Percentiles rank a stretch among this genome's conserved stretches.
Evolutionary conservation across 2,329 filamentous ascomycete species (phyloP).

Genomic region (Pseudocercospora vitis): DNA sequence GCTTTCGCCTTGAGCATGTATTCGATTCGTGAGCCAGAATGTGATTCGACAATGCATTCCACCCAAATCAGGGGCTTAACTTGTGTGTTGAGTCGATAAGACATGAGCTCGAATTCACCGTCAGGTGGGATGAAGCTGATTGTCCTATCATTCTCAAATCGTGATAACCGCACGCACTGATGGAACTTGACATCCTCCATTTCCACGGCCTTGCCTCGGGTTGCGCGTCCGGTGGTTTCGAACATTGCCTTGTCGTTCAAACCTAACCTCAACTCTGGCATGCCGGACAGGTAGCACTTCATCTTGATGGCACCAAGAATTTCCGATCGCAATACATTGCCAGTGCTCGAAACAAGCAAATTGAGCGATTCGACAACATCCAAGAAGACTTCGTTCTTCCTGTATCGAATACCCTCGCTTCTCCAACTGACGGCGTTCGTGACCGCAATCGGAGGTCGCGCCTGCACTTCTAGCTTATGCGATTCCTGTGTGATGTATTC

Average conservation of each 20-base stretch:
- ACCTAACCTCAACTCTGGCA: constrained; percentile 92
- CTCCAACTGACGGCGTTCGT: constrained; percentile 98
- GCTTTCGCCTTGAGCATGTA: constrained; percentile 98
- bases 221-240: constrained; percentile 91
- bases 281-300: constrained; percentile 98
- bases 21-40: constrained; percentile 92
- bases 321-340: constrained; percentile 92
- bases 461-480: constrained; percentile 96
- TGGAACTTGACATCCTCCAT: constrained; percentile 99
- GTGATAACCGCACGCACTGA: constrained; percentile 90
- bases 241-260: constrained; percentile 99
- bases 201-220: constrained; percentile 93
- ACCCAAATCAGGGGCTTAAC: constrained; percentile 99
- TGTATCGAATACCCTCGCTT: constrained; percentile 94
- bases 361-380: constrained; percentile 97
- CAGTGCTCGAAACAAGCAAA: constrained; percentile 87
- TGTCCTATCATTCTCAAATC: constrained; percentile 97
- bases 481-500: constrained; percentile 97
- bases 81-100: constrained; percentile 95
- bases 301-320: constrained; percentile 98
- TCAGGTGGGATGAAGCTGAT: constrained; percentile 99
- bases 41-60: constrained; percentile 93
- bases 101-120: constrained; percentile 99
- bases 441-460: constrained; percentile 92
- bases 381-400: constrained; percentile 99